Base-by-base conservation (phyloP, 2,329 filamentous ascomycete species). In the Penicillium sp. region DNA sequence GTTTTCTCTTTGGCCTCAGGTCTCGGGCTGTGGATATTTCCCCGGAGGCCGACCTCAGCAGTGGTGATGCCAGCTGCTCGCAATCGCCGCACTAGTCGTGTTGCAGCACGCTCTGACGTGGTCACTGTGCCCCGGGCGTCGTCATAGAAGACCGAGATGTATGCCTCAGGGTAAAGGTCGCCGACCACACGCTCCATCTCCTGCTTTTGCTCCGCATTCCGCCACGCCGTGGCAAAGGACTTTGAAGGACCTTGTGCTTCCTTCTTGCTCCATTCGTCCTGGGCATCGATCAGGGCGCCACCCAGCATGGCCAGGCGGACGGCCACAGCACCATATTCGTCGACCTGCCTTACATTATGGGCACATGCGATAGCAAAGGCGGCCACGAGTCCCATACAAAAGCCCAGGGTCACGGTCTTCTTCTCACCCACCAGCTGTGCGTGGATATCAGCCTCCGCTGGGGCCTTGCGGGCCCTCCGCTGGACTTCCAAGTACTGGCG, bases 71-170 rank as follows among this genome's bases (percentile, higher is more conserved):
- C 55, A 16, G 41, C 47, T n/a, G 41, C 27, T 19, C 40, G 27
- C 10, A 47, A 18, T 33, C 37, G 53, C 27, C 27, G 10, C 3
- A 43, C 16, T 10, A 64, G 16, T 31, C 39, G 19, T 10, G 47
- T 7, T 2, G 50, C 47, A 44, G n/a, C 31, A 16, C 18, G 14
- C n/a, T 16, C 27, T 16, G 1, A 69, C 13, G 58, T 77, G 69
- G 4, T 62, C 43, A 35, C 74, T 51, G 2, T 67, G 55, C 1
- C 58, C 5, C 60, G 50, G 9, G 19, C 33, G 2, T 55, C 55
- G n/a, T 60, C 18, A 16, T 73, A 58, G 49, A 72, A 70, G 5
- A 78, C 59, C 3, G 59, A 51, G 3, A 58, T 50, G 18, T 60
- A 60, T 18, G 59, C 53, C 47, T 55, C 31, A 10, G 24, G 41